Evolutionary conservation across 1,284 basidiomycete species (phyloP).

Genomic region (Sphaerobolus stellatus): DNA sequence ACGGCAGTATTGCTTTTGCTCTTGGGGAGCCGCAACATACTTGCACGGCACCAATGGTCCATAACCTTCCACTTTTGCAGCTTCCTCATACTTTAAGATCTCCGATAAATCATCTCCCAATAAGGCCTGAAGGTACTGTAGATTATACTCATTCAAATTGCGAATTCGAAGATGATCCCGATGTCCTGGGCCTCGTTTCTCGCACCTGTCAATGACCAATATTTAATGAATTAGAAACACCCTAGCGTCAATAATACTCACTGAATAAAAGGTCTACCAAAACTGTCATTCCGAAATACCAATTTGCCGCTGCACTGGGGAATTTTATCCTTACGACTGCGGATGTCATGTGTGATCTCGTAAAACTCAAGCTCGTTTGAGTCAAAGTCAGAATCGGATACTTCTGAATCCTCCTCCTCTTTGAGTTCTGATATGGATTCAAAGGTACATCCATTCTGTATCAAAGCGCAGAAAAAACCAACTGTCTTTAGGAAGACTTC

Average conservation of each 20-base stretch:
- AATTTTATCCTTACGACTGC: background rate
- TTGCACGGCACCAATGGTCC: constrained; percentile 19
- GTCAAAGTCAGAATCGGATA: background rate
- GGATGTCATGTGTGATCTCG: background rate
- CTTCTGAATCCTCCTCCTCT: background rate
- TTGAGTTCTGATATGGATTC: background rate
- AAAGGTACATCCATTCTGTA: constrained; percentile 20
- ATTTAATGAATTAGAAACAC: background rate
- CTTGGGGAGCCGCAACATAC: constrained; percentile 16
- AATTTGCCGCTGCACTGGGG: background rate
- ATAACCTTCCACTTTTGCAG: constrained; percentile 16
- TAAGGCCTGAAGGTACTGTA: constrained; percentile 19
- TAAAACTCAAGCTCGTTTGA: background rate
- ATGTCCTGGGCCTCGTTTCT: too few relatives aligned
- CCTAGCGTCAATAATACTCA: background rate
- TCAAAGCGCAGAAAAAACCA: constrained; percentile 21
- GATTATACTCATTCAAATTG: constrained; percentile 24
- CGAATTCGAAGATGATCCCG: too few relatives aligned
- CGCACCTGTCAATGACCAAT: too few relatives aligned
- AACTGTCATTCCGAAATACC: background rate
- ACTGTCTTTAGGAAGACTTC: constrained; percentile 22
- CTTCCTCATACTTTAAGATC: background rate
- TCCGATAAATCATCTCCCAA: background rate
- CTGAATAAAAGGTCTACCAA: constrained; percentile 7
- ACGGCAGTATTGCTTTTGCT: constrained; percentile 20